phyloP scores from a whole-genome alignment of 306 rosid genomes.

The Corylus avellana region DNA sequence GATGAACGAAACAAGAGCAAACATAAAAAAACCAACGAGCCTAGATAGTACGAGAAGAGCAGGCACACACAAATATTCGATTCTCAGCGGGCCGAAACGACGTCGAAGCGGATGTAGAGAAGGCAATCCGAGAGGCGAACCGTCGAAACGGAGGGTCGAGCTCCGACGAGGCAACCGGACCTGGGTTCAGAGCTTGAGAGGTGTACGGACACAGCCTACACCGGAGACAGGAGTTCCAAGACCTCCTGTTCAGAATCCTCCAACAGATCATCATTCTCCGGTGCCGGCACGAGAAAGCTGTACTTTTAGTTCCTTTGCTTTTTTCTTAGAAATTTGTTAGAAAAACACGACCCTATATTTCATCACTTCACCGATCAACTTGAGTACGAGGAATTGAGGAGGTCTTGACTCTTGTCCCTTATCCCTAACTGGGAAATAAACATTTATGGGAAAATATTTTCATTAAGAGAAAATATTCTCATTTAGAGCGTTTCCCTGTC shows the following conservation, averaged over 20 bases:
- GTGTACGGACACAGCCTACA: conserved; percentile 6
- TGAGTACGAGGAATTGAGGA: too few species aligned
- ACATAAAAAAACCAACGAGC: neutral
- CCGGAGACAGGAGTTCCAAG: conserved; percentile 32
- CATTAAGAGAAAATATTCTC: too few species aligned
- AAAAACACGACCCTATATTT: neutral
- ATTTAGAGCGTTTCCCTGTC: too few species aligned
- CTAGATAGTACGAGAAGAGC: neutral
- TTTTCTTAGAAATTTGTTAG: neutral
- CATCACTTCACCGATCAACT: too few species aligned
- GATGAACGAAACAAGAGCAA: neutral
- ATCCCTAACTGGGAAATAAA: too few species aligned
- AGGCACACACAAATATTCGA: conserved; percentile 36
- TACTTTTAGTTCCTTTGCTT: neutral
- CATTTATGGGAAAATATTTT: too few species aligned
- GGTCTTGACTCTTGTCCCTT: too few species aligned
- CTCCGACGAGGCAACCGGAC: neutral
- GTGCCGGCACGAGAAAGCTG: neutral
- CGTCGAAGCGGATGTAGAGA: conserved; percentile 3
- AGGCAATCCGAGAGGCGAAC: conserved; percentile 9
- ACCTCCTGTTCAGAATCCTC: conserved; percentile 36
- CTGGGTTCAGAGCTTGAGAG: neutral
- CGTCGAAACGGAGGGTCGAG: neutral
- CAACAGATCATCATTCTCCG: conserved; percentile 32
- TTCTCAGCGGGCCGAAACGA: conserved; percentile 25